Base-by-base conservation (phyloP, 352 stramenopile genomes). In the Globisporangium heterothallicum region DNA sequence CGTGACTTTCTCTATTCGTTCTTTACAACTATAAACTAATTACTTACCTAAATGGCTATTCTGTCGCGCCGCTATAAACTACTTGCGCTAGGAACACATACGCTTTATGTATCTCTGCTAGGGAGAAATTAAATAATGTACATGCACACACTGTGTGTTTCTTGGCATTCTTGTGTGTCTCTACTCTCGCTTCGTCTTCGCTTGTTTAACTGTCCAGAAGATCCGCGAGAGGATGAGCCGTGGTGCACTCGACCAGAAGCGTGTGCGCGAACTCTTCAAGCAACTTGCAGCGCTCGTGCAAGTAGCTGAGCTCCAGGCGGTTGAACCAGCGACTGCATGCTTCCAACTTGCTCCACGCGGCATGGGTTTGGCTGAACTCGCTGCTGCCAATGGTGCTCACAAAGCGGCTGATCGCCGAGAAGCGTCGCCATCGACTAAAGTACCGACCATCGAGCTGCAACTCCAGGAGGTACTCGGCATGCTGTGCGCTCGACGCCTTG, bases 381-480 rank as follows among this genome's bases (percentile, higher is more conserved):
- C 67, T 78, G 43, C 41, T 59, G 42, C 75, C 67, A 36, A 92
- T 61, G 30, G 66, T 67, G 42, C 60, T 60, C 41, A 82, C 74
- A 46, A 92, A 90, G 26, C 72, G 71, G 34, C 65, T 69, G 66
- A 92, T 74, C 40, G 80, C 70, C 19, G 82, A 88, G 59, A 85
- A 92, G 12, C 82, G 82, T 16, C 75, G 74, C 82, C 82, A 92
- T 34, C 66, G 68, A 36, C 70, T 89, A 40, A 87, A 72, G 64
- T 85, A 90, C 49, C 69, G 69, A 22, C 74, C 77, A 54, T 89
- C 82, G 18, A 92, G 66, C 55, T 86, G 72, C 52, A 87, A 64
- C 63, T 92, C 78, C 30, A 92, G 70, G 32, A 89, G 64, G 53
- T 88, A 92, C 72, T 92, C 82, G 59, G 78, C 82, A 53, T 90